Evolutionary conservation across 2,329 filamentous ascomycete species (phyloP).

Genomic region (Botrytis sinoallii): DNA sequence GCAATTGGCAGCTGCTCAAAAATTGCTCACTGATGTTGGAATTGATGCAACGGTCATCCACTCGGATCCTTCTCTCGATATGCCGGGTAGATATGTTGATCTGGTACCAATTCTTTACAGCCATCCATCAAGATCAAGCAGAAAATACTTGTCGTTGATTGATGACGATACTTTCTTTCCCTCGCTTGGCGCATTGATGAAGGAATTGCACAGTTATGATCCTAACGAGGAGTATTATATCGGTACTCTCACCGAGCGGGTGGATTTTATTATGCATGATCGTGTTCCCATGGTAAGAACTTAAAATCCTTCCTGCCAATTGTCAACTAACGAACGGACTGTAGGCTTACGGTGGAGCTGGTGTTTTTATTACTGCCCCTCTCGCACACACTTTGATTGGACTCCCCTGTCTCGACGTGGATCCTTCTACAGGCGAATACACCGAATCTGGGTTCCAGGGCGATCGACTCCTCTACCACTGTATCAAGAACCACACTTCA

Average conservation of each 20-base stretch:
- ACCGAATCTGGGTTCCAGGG: slow-evolving; percentile 33
- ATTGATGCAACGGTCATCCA: slow-evolving; percentile 57
- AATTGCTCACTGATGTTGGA: slow-evolving; percentile 46
- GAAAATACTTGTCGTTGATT: slow-evolving; percentile 36
- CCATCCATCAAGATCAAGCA: slow-evolving; percentile 39
- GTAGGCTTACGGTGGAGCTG: slow-evolving; percentile 36
- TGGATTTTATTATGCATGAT: slow-evolving; percentile 33
- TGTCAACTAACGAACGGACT: slow-evolving; percentile 23
- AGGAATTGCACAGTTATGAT: slow-evolving; percentile 38
- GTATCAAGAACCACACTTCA: slow-evolving; percentile 32
- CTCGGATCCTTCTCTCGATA: slow-evolving; percentile 52
- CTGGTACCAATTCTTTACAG: slow-evolving; percentile 54
- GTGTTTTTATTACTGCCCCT: slow-evolving; percentile 34
- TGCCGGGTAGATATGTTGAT: slow-evolving; percentile 57
- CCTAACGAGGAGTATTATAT: slow-evolving; percentile 35
- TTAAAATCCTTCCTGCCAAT: slow-evolving; percentile 16
- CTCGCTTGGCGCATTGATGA: slow-evolving; percentile 29
- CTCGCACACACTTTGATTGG: slow-evolving; percentile 26
- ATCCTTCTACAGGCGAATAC: slow-evolving; percentile 27
- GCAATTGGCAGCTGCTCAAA: slow-evolving; percentile 49
- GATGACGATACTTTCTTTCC: slow-evolving; percentile 40
- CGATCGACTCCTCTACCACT: slow-evolving; percentile 37
- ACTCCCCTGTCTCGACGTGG: slow-evolving; percentile 32
- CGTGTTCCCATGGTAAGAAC: slow-evolving; percentile 18
- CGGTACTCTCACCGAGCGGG: slow-evolving; percentile 36